Conservation (phyloP, 2,329 filamentous ascomycete species). For the Lachnellula suecica region DNA sequence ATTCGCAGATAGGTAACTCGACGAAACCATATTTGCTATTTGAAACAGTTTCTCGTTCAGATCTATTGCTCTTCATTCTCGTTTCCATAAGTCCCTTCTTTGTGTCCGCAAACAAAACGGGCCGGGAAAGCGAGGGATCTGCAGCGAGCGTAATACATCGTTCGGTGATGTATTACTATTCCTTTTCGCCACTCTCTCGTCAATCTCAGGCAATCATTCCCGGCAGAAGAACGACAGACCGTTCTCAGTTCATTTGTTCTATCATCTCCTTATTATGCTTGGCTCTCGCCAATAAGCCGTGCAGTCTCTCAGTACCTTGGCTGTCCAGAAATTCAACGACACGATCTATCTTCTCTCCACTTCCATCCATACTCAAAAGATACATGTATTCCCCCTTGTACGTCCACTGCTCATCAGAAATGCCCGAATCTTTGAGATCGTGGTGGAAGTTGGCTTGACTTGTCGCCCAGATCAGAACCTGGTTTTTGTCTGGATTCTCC, state of each 20-base stretch:
- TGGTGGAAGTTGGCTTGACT: slow-evolving; percentile 26
- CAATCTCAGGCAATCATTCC: no score
- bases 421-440: slow-evolving; percentile 19
- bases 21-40: no score
- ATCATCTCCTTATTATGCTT: not conserved
- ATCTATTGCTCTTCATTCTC: no score
- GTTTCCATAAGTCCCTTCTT: no score
- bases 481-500: slow-evolving; percentile 20
- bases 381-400: slow-evolving; percentile 35
- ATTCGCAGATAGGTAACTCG: no score
- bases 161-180: no score
- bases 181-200: no score
- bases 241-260: not conserved
- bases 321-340: slow-evolving; percentile 36
- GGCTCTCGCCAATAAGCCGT: slow-evolving; percentile 2
- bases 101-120: no score
- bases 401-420: slow-evolving; percentile 25
- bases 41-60: no score
- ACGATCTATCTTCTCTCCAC: slow-evolving; percentile 28
- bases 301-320: slow-evolving; percentile 16
- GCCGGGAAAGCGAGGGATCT: no score
- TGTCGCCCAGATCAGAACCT: slow-evolving; percentile 32
- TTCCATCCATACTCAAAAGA: slow-evolving; percentile 31
- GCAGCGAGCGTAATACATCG: no score
- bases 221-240: no score